Evolutionary conservation across 164 flowering plant species (phyloP).

Genomic region (Stephania japonica): DNA sequence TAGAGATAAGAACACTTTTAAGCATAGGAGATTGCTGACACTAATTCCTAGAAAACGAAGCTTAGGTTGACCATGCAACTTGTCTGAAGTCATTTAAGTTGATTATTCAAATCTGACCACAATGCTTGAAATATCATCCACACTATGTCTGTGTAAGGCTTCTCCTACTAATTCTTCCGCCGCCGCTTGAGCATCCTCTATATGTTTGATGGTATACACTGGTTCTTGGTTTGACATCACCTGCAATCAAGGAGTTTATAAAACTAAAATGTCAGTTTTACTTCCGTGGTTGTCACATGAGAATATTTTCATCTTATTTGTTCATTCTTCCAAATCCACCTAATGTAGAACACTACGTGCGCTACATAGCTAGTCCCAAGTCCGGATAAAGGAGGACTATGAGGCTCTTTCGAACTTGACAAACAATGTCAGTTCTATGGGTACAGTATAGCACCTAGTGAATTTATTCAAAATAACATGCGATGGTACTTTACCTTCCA

Average conservation of each 20-base stretch:
- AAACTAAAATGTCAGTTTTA: neutral
- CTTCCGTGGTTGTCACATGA: neutral
- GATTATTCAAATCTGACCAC: neutral
- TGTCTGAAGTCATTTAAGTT: neutral
- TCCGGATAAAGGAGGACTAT: too few species aligned
- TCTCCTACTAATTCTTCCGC: conserved; percentile 8
- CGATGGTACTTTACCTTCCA: conserved; percentile 1
- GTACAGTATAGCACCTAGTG: neutral
- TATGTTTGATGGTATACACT: conserved; percentile 1
- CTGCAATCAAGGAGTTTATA: neutral
- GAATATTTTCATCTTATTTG: neutral
- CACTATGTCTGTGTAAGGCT: conserved; percentile 1
- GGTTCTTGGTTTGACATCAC: neutral
- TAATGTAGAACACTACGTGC: too few species aligned
- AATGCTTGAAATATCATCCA: conserved; percentile 12
- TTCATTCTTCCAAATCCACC: neutral
- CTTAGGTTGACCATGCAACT: neutral
- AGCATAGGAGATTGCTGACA: neutral
- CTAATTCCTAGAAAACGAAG: neutral
- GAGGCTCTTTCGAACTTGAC: neutral
- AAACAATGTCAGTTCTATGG: neutral
- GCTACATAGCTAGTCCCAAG: too few species aligned
- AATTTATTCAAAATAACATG: neutral
- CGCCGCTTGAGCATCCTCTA: conserved; percentile 3
- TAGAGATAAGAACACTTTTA: neutral